Percentiles rank a stretch among this genome's conserved stretches.
Evolutionary conservation across 768 basidiomycete genomes (phyloP).

Genomic region (Gelatoporia subvermispora): DNA sequence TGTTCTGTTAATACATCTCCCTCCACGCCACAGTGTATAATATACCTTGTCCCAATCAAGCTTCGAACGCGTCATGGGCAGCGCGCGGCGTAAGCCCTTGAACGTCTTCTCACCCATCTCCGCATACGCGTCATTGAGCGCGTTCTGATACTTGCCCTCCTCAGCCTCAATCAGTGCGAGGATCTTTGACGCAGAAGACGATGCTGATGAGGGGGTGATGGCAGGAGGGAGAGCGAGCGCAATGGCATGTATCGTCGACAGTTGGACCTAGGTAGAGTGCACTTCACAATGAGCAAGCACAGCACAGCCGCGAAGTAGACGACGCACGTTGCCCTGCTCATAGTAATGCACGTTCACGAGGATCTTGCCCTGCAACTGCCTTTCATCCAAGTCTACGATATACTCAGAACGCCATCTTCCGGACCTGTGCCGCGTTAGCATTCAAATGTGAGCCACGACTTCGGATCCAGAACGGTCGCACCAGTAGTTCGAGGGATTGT

Average conservation of each 20-base stretch:
- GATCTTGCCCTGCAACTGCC: slow-evolving; percentile 65
- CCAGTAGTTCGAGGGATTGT: slow-evolving; percentile 94
- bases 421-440: slow-evolving; percentile 50
- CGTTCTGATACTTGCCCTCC: slow-evolving; percentile 73
- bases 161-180: slow-evolving; percentile 79
- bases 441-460: background rate
- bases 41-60: slow-evolving; percentile 91
- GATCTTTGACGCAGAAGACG: slow-evolving; percentile 60
- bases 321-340: slow-evolving; percentile 88
- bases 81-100: slow-evolving; percentile 81
- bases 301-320: background rate
- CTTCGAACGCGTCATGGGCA: slow-evolving; percentile 91
- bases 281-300: background rate
- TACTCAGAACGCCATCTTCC: slow-evolving; percentile 95
- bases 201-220: slow-evolving; percentile 46
- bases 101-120: slow-evolving; percentile 93
- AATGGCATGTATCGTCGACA: slow-evolving; percentile 68
- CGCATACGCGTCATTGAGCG: slow-evolving; percentile 77
- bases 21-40: background rate
- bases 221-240: slow-evolving; percentile 61
- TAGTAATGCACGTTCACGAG: slow-evolving; percentile 92
- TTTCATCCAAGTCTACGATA: slow-evolving; percentile 58
- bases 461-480: slow-evolving; percentile 25
- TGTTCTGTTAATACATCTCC: background rate
- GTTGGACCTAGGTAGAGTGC: slow-evolving; percentile 67